Evolutionary conservation across 108 stramenopile species (phyloP).

Genomic region (Phaeodactylum tricornutum): DNA sequence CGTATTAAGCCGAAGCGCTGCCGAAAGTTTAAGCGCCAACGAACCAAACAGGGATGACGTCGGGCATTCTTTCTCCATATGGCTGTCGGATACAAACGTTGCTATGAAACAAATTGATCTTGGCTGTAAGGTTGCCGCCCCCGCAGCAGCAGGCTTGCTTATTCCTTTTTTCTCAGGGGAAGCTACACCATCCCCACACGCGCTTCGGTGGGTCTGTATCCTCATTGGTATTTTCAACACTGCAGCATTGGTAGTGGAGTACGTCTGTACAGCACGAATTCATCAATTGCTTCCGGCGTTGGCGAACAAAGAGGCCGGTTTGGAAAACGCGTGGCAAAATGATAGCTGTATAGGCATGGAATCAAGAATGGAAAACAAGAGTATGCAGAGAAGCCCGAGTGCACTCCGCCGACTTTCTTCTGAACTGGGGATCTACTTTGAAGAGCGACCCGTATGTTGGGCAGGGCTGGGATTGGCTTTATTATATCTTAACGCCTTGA

Average conservation of each 20-base stretch:
- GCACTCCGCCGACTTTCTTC: not conserved
- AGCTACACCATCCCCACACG: not conserved
- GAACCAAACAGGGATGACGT: not conserved
- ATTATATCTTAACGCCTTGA: slow-evolving; percentile 47
- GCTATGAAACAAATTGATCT: slow-evolving; percentile 55
- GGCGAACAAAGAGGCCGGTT: not conserved
- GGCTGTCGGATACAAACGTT: slow-evolving; percentile 50
- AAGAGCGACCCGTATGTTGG: slow-evolving; percentile 14
- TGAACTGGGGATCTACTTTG: not conserved
- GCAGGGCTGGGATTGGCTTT: slow-evolving; percentile 39
- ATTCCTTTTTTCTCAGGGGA: slow-evolving; percentile 10
- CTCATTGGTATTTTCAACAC: slow-evolving; percentile 38
- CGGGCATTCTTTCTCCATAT: slow-evolving; percentile 3
- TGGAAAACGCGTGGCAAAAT: not conserved
- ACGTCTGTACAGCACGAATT: slow-evolving; percentile 23
- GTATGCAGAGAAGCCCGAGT: not conserved
- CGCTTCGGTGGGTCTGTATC: slow-evolving; percentile 24
- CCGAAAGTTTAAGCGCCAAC: not conserved
- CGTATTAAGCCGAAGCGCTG: slow-evolving; percentile 20
- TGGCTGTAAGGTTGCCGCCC: slow-evolving; percentile 39
- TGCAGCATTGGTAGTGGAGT: slow-evolving; percentile 39
- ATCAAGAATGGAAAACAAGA: not conserved
- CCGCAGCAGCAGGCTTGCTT: slow-evolving; percentile 33
- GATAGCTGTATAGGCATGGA: not conserved
- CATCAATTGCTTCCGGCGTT: slow-evolving; percentile 18